Conservation (phyloP, 331 rosid genomes). For the Prunus yedoensis region DNA sequence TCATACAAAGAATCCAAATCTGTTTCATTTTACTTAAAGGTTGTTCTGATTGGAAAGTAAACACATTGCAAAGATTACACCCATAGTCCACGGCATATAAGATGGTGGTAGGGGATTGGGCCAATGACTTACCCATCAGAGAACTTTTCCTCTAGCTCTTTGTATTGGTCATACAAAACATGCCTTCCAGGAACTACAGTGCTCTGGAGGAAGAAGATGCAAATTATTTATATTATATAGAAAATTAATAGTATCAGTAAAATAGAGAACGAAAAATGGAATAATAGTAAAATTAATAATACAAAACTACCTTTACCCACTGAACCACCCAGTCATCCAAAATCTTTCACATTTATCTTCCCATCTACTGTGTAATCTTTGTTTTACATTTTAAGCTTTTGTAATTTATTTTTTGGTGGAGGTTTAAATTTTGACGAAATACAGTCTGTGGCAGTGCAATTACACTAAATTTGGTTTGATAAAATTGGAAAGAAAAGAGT, state of each 20-base stretch:
- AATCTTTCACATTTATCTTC: background rate
- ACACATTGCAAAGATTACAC: background rate
- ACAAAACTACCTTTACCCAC: background rate
- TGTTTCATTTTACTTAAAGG: background rate
- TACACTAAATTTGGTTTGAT: background rate
- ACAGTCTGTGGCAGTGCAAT: background rate
- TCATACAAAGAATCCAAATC: background rate
- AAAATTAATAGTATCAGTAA: background rate
- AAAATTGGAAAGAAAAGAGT: background rate
- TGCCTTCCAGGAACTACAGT: constrained; percentile 77
- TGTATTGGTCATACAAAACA: constrained; percentile 63
- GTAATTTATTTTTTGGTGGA: background rate
- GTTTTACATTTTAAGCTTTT: background rate
- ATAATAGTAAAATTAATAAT: background rate
- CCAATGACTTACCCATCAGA: constrained; percentile 75
- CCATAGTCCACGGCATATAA: background rate
- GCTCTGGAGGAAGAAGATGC: constrained; percentile 52
- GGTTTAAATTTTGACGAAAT: background rate
- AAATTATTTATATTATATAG: background rate
- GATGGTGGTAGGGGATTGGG: background rate
- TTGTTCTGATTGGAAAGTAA: background rate
- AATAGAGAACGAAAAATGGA: background rate
- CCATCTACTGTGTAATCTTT: background rate
- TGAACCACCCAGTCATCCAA: background rate
- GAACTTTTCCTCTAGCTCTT: constrained; percentile 67